Conservation (phyloP, 1,284 basidiomycete genomes). For the Apiotrichum akiyoshidainum region DNA sequence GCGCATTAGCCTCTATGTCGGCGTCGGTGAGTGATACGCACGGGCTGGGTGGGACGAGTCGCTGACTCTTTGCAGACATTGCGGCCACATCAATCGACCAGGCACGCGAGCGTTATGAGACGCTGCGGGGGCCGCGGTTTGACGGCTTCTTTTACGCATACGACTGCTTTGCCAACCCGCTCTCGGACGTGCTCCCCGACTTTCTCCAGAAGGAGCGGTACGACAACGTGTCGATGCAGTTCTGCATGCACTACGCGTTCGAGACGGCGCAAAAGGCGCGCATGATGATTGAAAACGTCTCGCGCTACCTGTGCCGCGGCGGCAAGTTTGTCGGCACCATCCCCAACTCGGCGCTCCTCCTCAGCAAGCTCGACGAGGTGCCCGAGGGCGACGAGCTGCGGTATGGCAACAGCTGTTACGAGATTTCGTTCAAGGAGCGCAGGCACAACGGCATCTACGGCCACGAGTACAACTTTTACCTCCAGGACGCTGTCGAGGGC, state of each 20-base stretch:
- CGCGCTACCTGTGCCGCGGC: conserved; percentile 71
- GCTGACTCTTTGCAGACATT: conserved; percentile 63
- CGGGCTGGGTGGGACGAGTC: background rate
- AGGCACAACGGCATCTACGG: conserved; percentile 69
- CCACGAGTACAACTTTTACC: conserved; percentile 88
- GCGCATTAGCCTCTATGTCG: conserved; percentile 72
- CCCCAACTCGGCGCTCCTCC: conserved; percentile 73
- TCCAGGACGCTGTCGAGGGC: conserved; percentile 91
- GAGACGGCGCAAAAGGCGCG: conserved; percentile 80
- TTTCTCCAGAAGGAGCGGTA: conserved; percentile 60
- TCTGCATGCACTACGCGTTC: conserved; percentile 99
- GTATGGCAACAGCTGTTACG: conserved; percentile 89
- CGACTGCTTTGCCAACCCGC: conserved; percentile 78
- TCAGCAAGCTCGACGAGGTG: conserved; percentile 65
- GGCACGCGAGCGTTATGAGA: conserved; percentile 65
- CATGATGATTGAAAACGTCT: conserved; percentile 90
- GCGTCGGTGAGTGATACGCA: conserved; percentile 60
- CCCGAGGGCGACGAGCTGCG: conserved; percentile 63
- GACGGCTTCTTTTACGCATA: conserved; percentile 77
- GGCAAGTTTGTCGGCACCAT: conserved; percentile 93
- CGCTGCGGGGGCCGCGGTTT: conserved; percentile 60
- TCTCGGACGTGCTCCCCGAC: conserved; percentile 67
- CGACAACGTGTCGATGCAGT: conserved; percentile 96
- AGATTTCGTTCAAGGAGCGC: conserved; percentile 73
- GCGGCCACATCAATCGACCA: conserved; percentile 88